Conservation (phyloP, 2,329 filamentous ascomycete species). For the Setomelanomma holmii region DNA sequence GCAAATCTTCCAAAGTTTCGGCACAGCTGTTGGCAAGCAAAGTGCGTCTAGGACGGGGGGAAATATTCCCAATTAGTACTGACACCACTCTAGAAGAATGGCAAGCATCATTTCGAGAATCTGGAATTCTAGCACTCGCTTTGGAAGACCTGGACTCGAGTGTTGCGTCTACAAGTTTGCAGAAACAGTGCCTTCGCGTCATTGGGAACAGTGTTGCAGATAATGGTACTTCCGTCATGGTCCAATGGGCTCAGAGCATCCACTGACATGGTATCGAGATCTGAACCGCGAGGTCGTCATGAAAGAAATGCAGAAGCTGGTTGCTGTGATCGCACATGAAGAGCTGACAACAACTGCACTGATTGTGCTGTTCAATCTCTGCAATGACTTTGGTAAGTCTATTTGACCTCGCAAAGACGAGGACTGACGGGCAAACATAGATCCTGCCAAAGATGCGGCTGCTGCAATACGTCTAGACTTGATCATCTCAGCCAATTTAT, state of each 20-base stretch:
- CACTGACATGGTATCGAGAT: conserved; percentile 36
- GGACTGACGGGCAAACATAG: conserved; percentile 30
- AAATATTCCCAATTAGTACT: conserved; percentile 12
- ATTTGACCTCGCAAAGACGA: not conserved
- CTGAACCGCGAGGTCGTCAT: conserved; percentile 39
- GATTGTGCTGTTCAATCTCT: conserved; percentile 55
- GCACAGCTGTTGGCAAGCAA: conserved; percentile 42
- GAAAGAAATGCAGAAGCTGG: conserved; percentile 33
- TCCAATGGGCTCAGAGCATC: not conserved
- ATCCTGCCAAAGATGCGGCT: conserved; percentile 43
- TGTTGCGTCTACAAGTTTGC: conserved; percentile 21
- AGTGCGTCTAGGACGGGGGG: conserved; percentile 21
- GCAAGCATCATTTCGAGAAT: conserved; percentile 36
- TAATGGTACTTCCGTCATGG: conserved; percentile 29
- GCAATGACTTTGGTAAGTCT: conserved; percentile 48
- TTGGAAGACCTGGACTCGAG: conserved; percentile 32
- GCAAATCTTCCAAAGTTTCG: conserved; percentile 33
- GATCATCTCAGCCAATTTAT: conserved; percentile 34
- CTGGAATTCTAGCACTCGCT: conserved; percentile 39
- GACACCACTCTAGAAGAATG: conserved; percentile 37
- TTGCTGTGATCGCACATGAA: conserved; percentile 30
- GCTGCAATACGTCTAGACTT: conserved; percentile 44
- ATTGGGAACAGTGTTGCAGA: conserved; percentile 50
- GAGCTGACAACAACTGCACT: conserved; percentile 39
- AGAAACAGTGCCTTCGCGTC: conserved; percentile 46